Evolutionary conservation across 2,329 filamentous ascomycete genomes (phyloP), one percentile per base, ranked within the genome.

Genomic region (Calonectria pauciramosa): DNA sequence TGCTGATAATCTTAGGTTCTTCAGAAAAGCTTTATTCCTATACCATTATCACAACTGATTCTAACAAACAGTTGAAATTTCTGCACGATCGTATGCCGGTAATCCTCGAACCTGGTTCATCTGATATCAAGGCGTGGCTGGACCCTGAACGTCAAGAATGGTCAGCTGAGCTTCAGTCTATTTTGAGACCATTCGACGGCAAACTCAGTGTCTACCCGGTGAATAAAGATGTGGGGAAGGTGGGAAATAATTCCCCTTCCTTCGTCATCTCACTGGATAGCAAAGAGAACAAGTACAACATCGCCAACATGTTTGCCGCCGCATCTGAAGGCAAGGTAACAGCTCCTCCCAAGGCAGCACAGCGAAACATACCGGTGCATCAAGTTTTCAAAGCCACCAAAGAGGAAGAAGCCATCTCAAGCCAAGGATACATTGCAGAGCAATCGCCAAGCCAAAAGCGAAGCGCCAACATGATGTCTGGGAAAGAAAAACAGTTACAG

Each of bases 11-110:
- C 38, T 26, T 34, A 80, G 78, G 70, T 36, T 77, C 80, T 56
- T 89, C 92, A 3, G 90, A 94, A 76, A 94, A 93, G 83, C 86
- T 92, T 7, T 98, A 96, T 83, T 97, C 95, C 0, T 99, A 98
- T 84, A 96, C 96, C 2, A 92, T 99, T 82, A 96, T 99, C 83
- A 99, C 97, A 1, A 99, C 96, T 1, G 91, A 93, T 74, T 94
- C 95, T 10, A 98, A 96, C 81, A 88, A 93, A 76, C 94, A 96
- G 83, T 88, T 99, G 64, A 92, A 89, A 34, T 99, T 98, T 78
- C 88, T 99, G 23, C 97, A 99, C 83, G 94, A 98, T 81, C 93
- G 97, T 20, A 99, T 99, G 97, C 97, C 97, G 0, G 96, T 98
- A 8, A 94, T 99, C 36, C 84, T 99, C 0, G 93, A 98, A 8